These are phyloP conservation scores for Candida andamanensis DNA, from an alignment of 805 yeast genomes.

Conservation along the genomic window DNA sequence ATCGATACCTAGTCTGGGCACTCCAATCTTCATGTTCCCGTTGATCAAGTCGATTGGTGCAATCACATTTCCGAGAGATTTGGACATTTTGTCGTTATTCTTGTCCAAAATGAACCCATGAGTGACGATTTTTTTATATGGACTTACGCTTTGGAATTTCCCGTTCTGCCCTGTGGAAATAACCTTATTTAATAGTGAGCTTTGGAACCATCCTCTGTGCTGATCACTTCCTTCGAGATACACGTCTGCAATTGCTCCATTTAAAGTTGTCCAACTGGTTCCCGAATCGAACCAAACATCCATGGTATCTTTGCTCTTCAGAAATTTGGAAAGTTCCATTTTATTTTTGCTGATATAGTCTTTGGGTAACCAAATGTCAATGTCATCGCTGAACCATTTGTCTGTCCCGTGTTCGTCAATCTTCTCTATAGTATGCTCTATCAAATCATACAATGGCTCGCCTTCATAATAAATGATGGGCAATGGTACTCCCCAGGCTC, in stretches of 20 bases:
- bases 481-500: constrained; percentile 97
- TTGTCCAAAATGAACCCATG: constrained; percentile 93
- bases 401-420: constrained; percentile 62
- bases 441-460: constrained; percentile 55
- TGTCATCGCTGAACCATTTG: constrained; percentile 66
- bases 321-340: constrained; percentile 41
- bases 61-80: constrained; percentile 80
- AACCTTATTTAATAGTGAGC: constrained; percentile 76
- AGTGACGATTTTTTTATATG: constrained; percentile 73
- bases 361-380: constrained; percentile 66
- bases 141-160: constrained; percentile 36
- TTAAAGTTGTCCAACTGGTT: constrained; percentile 73
- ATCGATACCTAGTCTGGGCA: constrained; percentile 76
- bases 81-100: constrained; percentile 87
- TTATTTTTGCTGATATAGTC: constrained; percentile 14
- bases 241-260: constrained; percentile 56
- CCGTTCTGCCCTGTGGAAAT: constrained; percentile 44
- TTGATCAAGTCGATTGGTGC: constrained; percentile 62
- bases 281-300: constrained; percentile 99
- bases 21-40: constrained; percentile 44
- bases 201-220: constrained; percentile 99
- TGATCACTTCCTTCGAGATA: constrained; percentile 97
- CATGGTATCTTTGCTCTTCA: constrained; percentile 84
- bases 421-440: constrained; percentile 50
- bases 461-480: constrained; percentile 66